phyloP scores from a whole-genome alignment of 2,329 filamentous ascomycete genomes.

The Penicillium hordei region DNA sequence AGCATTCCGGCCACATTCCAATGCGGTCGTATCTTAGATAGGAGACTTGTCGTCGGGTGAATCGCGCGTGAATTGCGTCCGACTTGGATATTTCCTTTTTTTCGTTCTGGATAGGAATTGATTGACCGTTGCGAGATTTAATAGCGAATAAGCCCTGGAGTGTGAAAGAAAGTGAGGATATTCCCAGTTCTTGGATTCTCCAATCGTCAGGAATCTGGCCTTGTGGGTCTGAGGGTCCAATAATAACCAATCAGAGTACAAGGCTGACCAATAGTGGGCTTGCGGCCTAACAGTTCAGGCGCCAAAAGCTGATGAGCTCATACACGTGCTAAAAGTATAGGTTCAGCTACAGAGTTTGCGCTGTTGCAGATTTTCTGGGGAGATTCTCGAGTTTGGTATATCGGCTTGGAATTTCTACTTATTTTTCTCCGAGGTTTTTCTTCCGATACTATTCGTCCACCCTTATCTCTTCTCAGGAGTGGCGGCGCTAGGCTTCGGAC shows the following conservation, averaged over 20 bases:
- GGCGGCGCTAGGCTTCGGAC: background rate
- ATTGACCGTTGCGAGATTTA: background rate
- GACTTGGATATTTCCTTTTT: background rate
- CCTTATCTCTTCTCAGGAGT: background rate
- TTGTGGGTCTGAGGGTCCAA: background rate
- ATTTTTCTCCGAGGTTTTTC: background rate
- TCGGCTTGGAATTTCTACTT: background rate
- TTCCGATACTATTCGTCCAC: background rate
- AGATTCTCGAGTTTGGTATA: background rate
- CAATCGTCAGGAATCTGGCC: constrained; percentile 9
- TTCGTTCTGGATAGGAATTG: too few relatives aligned
- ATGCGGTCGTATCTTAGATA: constrained; percentile 11
- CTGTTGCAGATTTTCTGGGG: background rate
- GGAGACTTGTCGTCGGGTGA: background rate
- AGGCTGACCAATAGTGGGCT: background rate
- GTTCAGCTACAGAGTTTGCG: constrained; percentile 10
- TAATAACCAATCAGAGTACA: constrained; percentile 1
- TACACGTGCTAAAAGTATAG: constrained; percentile 24
- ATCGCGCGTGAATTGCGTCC: background rate
- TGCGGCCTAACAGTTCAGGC: constrained; percentile 12
- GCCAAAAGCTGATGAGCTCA: constrained; percentile 15
- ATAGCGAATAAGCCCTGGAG: background rate
- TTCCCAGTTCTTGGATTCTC: background rate
- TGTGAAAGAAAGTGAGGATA: background rate
- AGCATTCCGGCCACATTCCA: constrained; percentile 25